phyloP scores from a whole-genome alignment of 2,329 filamentous ascomycete genomes.

The Claviceps cyperi region DNA sequence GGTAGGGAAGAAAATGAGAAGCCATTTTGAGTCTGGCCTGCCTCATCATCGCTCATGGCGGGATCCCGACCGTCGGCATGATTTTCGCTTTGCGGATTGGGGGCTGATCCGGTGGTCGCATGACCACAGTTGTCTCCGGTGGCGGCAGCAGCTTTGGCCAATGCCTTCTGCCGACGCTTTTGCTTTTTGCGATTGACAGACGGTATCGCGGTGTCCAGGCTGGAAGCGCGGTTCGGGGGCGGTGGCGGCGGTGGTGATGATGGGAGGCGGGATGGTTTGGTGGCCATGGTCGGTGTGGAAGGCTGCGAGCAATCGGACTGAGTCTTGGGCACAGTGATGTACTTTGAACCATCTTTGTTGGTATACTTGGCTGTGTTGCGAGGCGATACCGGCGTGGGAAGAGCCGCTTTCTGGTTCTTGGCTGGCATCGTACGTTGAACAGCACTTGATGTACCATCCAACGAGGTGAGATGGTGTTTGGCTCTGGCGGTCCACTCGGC shows the following conservation, averaged over 20 bases:
- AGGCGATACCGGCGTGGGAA: slow-evolving; percentile 36
- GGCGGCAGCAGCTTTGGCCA: slow-evolving; percentile 48
- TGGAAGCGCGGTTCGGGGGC: slow-evolving; percentile 12
- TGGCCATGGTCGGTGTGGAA: slow-evolving; percentile 32
- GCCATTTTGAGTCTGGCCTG: slow-evolving; percentile 25
- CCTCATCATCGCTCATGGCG: slow-evolving; percentile 39
- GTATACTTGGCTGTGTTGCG: slow-evolving; percentile 45
- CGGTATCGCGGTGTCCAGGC: slow-evolving; percentile 22
- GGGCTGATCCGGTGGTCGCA: slow-evolving; percentile 17
- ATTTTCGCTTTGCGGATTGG: slow-evolving; percentile 11
- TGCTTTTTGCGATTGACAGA: slow-evolving; percentile 85
- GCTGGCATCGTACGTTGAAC: slow-evolving; percentile 32
- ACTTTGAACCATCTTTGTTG: slow-evolving; percentile 56
- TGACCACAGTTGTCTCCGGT: slow-evolving; percentile 26
- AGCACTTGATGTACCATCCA: slow-evolving; percentile 22
- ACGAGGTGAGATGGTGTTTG: slow-evolving; percentile 11
- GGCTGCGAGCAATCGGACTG: slow-evolving; percentile 39
- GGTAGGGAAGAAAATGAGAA: slow-evolving; percentile 12
- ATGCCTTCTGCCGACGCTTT: slow-evolving; percentile 78
- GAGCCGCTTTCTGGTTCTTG: slow-evolving; percentile 36
- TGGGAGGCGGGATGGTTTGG: slow-evolving; percentile 15
- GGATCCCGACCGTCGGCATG: slow-evolving; percentile 31
- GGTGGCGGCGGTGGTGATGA: not conserved
- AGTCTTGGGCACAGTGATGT: slow-evolving; percentile 49
- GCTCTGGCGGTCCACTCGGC: not conserved